Percentiles rank a stretch among this genome's conserved stretches.
Conservation (phyloP, 768 basidiomycete genomes). For the Kondoa malvinella region DNA sequence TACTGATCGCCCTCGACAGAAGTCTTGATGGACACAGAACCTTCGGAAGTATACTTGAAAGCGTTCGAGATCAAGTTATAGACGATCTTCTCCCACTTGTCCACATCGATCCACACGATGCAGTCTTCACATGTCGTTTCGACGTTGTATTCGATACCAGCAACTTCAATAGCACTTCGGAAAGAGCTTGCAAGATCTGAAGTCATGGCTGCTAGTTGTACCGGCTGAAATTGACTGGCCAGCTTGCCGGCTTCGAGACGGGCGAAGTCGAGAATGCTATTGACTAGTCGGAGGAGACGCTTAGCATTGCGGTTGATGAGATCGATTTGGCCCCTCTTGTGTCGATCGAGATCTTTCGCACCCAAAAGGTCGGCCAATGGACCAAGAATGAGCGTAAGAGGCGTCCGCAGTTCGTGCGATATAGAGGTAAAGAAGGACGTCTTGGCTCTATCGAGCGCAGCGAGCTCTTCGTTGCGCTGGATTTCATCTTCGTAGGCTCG, state of each 20-base stretch:
- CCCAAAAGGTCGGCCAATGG: slow-evolving; percentile 8
- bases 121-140: slow-evolving; percentile 9
- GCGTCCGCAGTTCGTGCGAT: slow-evolving; percentile 17
- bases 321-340: not conserved
- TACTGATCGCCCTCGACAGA: slow-evolving; percentile 1
- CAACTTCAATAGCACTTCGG: slow-evolving; percentile 13
- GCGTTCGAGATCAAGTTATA: slow-evolving; percentile 17
- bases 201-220: slow-evolving; percentile 9
- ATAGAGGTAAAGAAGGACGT: slow-evolving; percentile 19
- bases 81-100: slow-evolving; percentile 18
- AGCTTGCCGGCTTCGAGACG: slow-evolving; percentile 17
- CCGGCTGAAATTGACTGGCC: slow-evolving; percentile 8
- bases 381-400: slow-evolving; percentile 17
- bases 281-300: slow-evolving; percentile 15
- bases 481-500: slow-evolving; percentile 11
- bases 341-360: slow-evolving; percentile 7
- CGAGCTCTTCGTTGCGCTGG: slow-evolving; percentile 15
- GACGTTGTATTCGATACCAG: slow-evolving; percentile 11
- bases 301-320: slow-evolving; percentile 15
- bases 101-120: slow-evolving; percentile 13
- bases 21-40: not conserved
- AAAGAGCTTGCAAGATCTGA: slow-evolving; percentile 17
- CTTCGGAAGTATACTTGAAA: slow-evolving; percentile 16
- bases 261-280: slow-evolving; percentile 18
- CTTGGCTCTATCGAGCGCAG: slow-evolving; percentile 17